Conservation (phyloP, 2,329 filamentous ascomycete species). For the Chalaropsis ovoidea region DNA sequence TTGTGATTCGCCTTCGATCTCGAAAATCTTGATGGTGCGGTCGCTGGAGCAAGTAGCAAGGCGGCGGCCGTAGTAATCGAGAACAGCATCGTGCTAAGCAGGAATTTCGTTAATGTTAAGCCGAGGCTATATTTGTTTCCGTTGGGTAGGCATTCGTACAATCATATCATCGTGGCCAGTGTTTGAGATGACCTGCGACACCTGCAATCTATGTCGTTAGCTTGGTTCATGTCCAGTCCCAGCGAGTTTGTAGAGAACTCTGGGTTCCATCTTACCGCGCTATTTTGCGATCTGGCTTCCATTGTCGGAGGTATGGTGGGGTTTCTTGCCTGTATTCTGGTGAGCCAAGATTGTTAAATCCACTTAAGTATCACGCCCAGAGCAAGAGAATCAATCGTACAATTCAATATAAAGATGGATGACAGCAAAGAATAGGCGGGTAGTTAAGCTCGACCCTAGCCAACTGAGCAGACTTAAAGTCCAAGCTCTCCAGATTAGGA, state of each 20-base stretch:
- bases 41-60: slow-evolving; percentile 96
- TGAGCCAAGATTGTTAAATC: not conserved
- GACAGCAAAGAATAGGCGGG: not conserved
- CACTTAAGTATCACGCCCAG: not conserved
- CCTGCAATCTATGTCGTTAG: slow-evolving; percentile 32
- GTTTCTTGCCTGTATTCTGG: not conserved
- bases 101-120: slow-evolving; percentile 24
- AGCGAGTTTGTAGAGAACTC: not conserved
- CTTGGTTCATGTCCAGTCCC: slow-evolving; percentile 14
- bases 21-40: slow-evolving; percentile 98
- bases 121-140: not conserved
- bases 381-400: not conserved
- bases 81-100: slow-evolving; percentile 81
- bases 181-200: slow-evolving; percentile 39
- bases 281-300: not conserved
- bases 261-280: slow-evolving; percentile 20
- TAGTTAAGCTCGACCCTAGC: not conserved
- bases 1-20: slow-evolving; percentile 88
- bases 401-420: slow-evolving; percentile 1
- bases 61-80: slow-evolving; percentile 95
- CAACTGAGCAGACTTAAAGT: not conserved
- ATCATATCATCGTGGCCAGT: slow-evolving; percentile 93
- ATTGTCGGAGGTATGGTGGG: not conserved
- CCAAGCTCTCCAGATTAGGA: slow-evolving; percentile 20
- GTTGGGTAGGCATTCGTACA: slow-evolving; percentile 50